A percentile compares a stretch with the other conserved stretches of the same genome.
These are phyloP conservation scores for Malus asiatica DNA, from an alignment of 306 rosid species.

Conservation along the genomic window DNA sequence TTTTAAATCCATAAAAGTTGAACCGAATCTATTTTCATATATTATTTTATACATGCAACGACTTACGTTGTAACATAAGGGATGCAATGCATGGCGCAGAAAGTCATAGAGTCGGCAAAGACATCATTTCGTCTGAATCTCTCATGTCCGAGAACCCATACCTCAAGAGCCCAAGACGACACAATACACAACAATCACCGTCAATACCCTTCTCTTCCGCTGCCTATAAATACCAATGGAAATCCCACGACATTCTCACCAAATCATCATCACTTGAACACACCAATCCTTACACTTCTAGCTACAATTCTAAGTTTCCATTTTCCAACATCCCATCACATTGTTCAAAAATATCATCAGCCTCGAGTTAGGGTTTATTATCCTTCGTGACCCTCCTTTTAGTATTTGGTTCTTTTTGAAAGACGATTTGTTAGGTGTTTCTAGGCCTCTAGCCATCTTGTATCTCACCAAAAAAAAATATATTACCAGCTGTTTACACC, in stretches of 20 bases:
- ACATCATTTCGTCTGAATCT: conserved; percentile 16
- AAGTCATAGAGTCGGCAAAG: neutral
- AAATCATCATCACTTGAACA: neutral
- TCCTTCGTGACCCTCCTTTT: neutral
- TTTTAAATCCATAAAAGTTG: neutral
- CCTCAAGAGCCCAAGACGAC: neutral
- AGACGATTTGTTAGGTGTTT: neutral
- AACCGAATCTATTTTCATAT: neutral
- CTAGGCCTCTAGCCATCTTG: neutral
- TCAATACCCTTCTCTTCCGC: neutral
- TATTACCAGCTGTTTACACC: neutral
- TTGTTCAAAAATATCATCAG: neutral
- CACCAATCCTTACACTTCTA: neutral
- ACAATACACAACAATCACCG: neutral
- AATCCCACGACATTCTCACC: neutral
- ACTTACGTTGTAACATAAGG: neutral
- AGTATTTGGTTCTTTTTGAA: neutral
- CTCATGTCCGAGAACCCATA: conserved; percentile 9
- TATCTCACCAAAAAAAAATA: neutral
- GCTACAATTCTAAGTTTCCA: neutral
- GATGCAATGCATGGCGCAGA: neutral
- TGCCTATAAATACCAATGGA: neutral
- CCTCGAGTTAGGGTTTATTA: neutral
- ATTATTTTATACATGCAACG: neutral
- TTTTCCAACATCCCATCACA: neutral